Percentiles rank a stretch among this genome's conserved stretches.
These are phyloP conservation scores for Coniella lustricola DNA, from an alignment of 2,329 filamentous ascomycete species.

Conservation along the genomic window DNA sequence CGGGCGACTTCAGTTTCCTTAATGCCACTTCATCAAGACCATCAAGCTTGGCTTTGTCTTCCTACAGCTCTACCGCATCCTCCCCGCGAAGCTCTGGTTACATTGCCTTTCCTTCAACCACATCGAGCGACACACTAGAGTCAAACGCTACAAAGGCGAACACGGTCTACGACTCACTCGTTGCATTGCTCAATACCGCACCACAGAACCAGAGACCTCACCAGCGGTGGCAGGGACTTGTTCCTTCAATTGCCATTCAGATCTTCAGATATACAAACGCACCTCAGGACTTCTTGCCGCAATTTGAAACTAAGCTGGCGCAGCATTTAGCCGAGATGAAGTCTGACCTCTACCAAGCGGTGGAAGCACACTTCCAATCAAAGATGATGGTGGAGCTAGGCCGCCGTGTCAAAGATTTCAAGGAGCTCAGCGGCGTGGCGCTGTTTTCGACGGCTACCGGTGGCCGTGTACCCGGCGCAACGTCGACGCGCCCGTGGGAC, in stretches of 20 bases:
- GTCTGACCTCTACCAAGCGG: constrained; percentile 38
- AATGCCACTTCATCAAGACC: constrained; percentile 41
- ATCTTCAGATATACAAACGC: constrained; percentile 51
- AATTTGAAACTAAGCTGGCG: constrained; percentile 43
- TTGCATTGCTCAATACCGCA: constrained; percentile 48
- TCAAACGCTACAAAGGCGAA: constrained; percentile 24
- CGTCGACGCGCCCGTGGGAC: constrained; percentile 27
- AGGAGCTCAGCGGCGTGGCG: constrained; percentile 42
- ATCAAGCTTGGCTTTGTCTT: constrained; percentile 45
- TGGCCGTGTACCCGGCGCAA: constrained; percentile 35
- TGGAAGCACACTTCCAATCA: constrained; percentile 43
- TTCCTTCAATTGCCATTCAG: constrained; percentile 47
- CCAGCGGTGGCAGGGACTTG: constrained; percentile 46
- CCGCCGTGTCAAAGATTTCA: constrained; percentile 45
- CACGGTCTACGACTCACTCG: constrained; percentile 45
- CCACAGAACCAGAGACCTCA: constrained; percentile 33
- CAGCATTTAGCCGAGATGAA: constrained; percentile 36
- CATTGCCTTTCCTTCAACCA: constrained; percentile 31
- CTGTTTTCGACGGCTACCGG: constrained; percentile 51
- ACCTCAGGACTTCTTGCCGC: constrained; percentile 38
- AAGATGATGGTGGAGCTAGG: constrained; percentile 42
- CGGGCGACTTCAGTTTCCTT: constrained; percentile 39
- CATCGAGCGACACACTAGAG: constrained; percentile 9
- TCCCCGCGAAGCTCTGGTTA: constrained; percentile 43
- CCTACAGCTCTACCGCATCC: constrained; percentile 39